A percentile compares a stretch with the other conserved stretches of the same genome.
These are phyloP conservation scores for Lodderomyces jiufengensis DNA, from an alignment of 1,139 yeast genomes.

Conservation along the genomic window DNA sequence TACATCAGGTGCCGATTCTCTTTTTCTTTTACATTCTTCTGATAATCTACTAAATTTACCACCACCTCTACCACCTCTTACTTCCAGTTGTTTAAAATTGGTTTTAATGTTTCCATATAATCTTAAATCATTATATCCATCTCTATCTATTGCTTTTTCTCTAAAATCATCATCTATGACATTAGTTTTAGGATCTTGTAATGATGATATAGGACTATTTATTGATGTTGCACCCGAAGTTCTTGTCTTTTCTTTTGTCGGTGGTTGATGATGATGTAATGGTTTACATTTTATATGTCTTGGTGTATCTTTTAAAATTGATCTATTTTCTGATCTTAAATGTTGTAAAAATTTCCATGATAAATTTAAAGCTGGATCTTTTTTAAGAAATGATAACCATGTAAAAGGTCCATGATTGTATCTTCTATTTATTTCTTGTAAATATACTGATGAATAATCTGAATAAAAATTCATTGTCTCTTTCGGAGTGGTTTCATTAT, in stretches of 20 bases:
- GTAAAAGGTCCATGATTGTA: constrained; percentile 39
- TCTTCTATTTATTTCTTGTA: constrained; percentile 22
- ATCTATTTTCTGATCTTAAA: constrained; percentile 5
- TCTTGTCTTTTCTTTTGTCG: too few relatives aligned
- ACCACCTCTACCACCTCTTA: constrained; percentile 8
- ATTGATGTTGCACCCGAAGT: too few relatives aligned
- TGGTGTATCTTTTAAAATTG: constrained; percentile 14
- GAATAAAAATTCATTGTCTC: constrained; percentile 31
- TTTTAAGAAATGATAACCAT: constrained; percentile 35
- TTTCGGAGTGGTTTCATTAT: constrained; percentile 15
- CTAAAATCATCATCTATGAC: constrained; percentile 18
- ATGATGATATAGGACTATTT: too few relatives aligned
- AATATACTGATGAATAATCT: constrained; percentile 26
- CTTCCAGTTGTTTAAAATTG: constrained; percentile 7
- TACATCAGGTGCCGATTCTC: too few relatives aligned
- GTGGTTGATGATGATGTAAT: too few relatives aligned
- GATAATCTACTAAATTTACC: neutral
- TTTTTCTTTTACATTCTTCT: neutral
- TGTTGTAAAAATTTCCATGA: constrained; percentile 14
- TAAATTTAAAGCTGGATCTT: constrained; percentile 28
- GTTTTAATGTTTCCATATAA: constrained; percentile 19
- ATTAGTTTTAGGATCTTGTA: neutral
- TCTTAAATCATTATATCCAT: constrained; percentile 27
- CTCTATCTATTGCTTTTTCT: constrained; percentile 26
- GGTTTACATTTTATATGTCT: constrained; percentile 2